phyloP scores from a whole-genome alignment of 2,329 filamentous ascomycete genomes.

The Orbilia brochopaga region DNA sequence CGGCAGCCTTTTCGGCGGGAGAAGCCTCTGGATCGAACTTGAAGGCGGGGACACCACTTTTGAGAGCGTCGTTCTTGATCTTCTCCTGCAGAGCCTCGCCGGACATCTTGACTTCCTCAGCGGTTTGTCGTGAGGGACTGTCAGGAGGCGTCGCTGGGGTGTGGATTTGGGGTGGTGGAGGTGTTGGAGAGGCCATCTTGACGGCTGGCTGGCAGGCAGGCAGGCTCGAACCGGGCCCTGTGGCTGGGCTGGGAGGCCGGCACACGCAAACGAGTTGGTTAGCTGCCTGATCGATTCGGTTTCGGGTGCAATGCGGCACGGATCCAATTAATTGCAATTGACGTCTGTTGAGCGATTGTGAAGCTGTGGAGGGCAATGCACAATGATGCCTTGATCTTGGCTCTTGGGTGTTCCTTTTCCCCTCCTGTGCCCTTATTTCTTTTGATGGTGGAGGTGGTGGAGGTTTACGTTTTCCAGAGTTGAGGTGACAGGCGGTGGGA shows the following conservation, averaged over 20 bases:
- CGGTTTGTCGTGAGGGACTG: constrained; percentile 35
- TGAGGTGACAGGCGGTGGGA: too few relatives aligned
- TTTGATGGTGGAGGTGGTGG: too few relatives aligned
- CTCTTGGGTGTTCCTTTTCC: background rate
- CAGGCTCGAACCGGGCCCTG: constrained; percentile 17
- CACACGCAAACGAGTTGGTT: background rate
- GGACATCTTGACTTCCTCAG: constrained; percentile 35
- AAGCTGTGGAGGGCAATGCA: background rate
- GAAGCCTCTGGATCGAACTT: constrained; percentile 86
- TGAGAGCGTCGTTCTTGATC: constrained; percentile 77
- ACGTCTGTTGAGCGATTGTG: background rate
- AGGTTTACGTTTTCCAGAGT: too few relatives aligned
- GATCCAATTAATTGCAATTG: too few relatives aligned
- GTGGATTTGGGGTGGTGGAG: background rate
- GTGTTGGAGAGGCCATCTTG: constrained; percentile 41
- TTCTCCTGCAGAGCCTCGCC: constrained; percentile 62
- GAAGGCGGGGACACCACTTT: constrained; percentile 79
- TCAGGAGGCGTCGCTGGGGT: constrained; percentile 48
- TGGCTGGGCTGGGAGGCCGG: constrained; percentile 31
- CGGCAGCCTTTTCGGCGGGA: constrained; percentile 80
- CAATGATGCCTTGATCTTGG: background rate
- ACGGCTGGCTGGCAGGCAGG: constrained; percentile 17
- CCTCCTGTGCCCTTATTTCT: background rate
- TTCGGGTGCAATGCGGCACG: background rate
- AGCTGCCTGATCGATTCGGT: background rate